phyloP scores from a whole-genome alignment of 352 stramenopile genomes.

The Phytophthora brassicae region DNA sequence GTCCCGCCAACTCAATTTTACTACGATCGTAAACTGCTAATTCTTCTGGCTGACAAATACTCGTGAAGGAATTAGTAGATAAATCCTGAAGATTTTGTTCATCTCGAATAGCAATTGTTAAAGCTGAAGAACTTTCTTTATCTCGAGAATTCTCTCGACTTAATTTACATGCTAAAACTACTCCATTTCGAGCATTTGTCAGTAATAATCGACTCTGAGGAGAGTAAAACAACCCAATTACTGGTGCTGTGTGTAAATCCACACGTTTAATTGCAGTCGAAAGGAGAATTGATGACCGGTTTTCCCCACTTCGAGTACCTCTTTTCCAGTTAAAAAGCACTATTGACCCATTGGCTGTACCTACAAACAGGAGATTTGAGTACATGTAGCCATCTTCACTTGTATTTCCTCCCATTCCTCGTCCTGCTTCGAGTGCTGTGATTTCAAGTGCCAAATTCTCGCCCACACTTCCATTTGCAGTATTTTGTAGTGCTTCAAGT shows the following conservation, averaged over 20 bases:
- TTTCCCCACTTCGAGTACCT: conserved; percentile 20
- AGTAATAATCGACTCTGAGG: conserved; percentile 32
- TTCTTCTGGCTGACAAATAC: conserved; percentile 57
- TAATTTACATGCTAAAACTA: conserved; percentile 43
- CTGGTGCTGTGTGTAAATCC: conserved; percentile 52
- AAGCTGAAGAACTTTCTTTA: conserved; percentile 11
- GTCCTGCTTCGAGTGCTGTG: conserved; percentile 44
- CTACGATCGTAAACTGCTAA: conserved; percentile 60
- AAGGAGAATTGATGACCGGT: conserved; percentile 30
- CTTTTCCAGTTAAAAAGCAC: conserved; percentile 54
- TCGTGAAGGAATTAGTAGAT: conserved; percentile 21
- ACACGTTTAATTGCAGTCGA: conserved; percentile 32
- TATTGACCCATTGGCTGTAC: conserved; percentile 44
- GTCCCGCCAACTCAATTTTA: conserved; percentile 47
- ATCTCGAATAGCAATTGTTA: conserved; percentile 25
- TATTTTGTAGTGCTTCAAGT: conserved; percentile 37
- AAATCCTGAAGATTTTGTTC: conserved; percentile 26
- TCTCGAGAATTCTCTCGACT: conserved; percentile 13
- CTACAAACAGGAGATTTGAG: conserved; percentile 46
- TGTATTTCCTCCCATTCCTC: conserved; percentile 11
- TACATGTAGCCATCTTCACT: conserved; percentile 8
- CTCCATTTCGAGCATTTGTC: conserved; percentile 42
- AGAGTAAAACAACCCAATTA: conserved; percentile 48
- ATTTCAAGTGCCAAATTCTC: conserved; percentile 38
- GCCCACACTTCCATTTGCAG: conserved; percentile 6